Evolutionary conservation across 169 alveolate species (phyloP).

Genomic region (Haemoproteus tartakovskyi): DNA sequence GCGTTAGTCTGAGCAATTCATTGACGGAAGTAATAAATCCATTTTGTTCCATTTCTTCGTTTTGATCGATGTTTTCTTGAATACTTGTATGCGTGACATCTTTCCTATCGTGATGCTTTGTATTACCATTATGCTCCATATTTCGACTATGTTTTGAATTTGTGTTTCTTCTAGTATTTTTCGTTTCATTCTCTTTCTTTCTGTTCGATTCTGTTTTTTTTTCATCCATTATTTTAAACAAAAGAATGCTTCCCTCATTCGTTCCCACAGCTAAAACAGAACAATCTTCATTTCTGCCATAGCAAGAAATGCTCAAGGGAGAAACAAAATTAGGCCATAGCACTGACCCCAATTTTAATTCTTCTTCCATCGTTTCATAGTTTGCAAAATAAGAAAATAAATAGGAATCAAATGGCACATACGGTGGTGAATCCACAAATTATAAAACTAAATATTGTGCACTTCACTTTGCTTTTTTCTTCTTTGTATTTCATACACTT

Average conservation of each 20-base stretch:
- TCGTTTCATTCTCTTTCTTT: conserved; percentile 2
- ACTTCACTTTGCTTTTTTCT: no score
- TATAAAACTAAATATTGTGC: no score
- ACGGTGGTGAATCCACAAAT: not conserved
- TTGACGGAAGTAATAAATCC: no score
- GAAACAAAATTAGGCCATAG: conserved; percentile 64
- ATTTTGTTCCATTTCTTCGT: not conserved
- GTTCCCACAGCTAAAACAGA: conserved; percentile 23
- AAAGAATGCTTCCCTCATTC: conserved; percentile 41
- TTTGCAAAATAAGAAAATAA: conserved; percentile 1
- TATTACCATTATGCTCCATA: no score
- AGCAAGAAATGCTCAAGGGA: conserved; percentile 55
- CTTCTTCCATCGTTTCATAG: conserved; percentile 64
- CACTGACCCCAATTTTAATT: conserved; percentile 65
- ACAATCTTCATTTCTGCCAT: conserved; percentile 17
- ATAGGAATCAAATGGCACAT: not conserved
- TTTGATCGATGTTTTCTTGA: not conserved
- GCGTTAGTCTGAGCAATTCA: no score
- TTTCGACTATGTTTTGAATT: no score
- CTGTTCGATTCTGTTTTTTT: no score
- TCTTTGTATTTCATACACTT: no score
- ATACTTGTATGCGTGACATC: no score
- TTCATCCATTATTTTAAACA: conserved; percentile 21
- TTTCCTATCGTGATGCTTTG: not conserved
- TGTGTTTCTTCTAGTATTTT: no score